Evolutionary conservation across 2,329 filamentous ascomycete genomes (phyloP), one percentile per base, ranked within the genome.

Genomic region (Coniella lustricola): DNA sequence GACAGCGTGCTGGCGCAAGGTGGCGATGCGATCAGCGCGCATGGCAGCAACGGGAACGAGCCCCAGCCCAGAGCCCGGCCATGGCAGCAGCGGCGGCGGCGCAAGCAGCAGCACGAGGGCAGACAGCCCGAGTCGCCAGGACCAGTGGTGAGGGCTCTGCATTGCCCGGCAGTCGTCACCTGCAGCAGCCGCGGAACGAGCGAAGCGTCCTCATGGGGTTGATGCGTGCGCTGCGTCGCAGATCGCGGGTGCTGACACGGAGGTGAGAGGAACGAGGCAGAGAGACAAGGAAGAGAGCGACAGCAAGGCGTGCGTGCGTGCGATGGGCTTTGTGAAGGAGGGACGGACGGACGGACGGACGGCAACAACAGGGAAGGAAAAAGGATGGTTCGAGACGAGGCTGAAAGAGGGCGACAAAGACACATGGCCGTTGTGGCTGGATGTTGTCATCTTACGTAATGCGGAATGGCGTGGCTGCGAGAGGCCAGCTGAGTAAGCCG

Each of bases 1-100:
- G 50, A 82, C 77, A 10, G 80, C 82, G 50, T 81, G 75, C 55
- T 71, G 72, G 46, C 81, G 74, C 59, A 84, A 64, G 57, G 75
- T 68, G 42, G 72, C 70, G 51, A 83, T 69, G 57, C 70, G 73
- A 51, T 70, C 70, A n/a, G 73, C 67, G 35, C 72, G 72, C 79
- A 84, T 83, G 32, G 75, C 73, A 44, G 55, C 56, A 16, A 60
- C 65, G 3, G 55, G 39, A 17, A 59, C 60, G 25, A 66, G 62
- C n/a, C n/a, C n/a, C n/a, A n/a, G n/a, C n/a, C n/a, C n/a, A n/a
- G n/a, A n/a, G n/a, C n/a, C n/a, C n/a, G n/a, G n/a, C 70, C 72
- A 75, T 66, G 67, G 59, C 42, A 63, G 52, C 58, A 73, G 58
- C 53, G 25, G 25, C 25, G n/a, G 25, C 25, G 25, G n/a, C n/a